Base-by-base conservation (phyloP, 2,329 filamentous ascomycete species). In the Ciborinia camelliae region DNA sequence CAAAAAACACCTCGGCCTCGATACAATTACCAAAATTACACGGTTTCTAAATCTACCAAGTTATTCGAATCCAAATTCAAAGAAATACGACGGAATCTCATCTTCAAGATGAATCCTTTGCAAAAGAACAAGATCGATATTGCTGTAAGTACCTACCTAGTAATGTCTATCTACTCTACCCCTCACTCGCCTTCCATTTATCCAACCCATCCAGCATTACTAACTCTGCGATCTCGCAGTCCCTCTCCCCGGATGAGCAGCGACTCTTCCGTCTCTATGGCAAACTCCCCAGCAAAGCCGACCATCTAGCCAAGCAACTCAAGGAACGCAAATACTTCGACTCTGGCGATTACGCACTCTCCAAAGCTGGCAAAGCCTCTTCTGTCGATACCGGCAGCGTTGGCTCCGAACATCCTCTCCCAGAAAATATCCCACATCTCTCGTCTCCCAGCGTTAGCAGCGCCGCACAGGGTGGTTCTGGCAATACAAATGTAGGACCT, bases 241-340 rank as follows among this genome's bases (percentile, higher is more conserved):
- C 91, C 71, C 86, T 99, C 79, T 90, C 90, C 63, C 89, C 93
- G 68, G 95, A 99, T 75, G 95, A 99, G 84, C 93, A 97, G 80
- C 91, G 91, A 69, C 89, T 98, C 75, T 95, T 98, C 84, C 90
- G 93, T 71, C 89, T 98, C 70, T 99, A 99, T 79, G 95, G 95
- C 80, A 98, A 98, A 81, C 89, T 98, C 67, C 95, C 95, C 70
- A 96, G 90, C 79, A 95, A 95, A 79, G 96, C 93, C 78, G 94
- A 97, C 79, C 86, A 97, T 75, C 89, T 98, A 73, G 92, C 96
- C 83, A 98, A 98, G 83, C 96, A 98, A 77, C 86, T 98, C 76
- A 97, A 97, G 85, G 95, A 98, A 79, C 93, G 95, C 82, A 99
- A 96, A 82, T 97, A 97, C 82, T 97, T 97, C 79, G 92, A 97